phyloP scores from a whole-genome alignment of 768 basidiomycete genomes.

The Tulasnella calospora region DNA sequence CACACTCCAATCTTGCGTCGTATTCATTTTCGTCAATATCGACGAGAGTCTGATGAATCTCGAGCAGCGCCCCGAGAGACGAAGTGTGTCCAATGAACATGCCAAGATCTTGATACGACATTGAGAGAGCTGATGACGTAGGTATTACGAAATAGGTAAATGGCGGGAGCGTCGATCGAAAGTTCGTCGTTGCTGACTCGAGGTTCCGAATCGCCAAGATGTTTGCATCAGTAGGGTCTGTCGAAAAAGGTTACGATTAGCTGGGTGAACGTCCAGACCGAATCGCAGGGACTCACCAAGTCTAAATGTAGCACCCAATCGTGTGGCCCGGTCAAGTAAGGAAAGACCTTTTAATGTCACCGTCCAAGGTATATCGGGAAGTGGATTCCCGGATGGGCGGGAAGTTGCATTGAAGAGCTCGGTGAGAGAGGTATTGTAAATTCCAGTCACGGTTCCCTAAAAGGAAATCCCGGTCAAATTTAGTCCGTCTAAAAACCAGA shows the following conservation, averaged over 20 bases:
- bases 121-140: not conserved
- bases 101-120: not conserved
- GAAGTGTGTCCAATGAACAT: slow-evolving; percentile 1
- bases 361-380: not conserved
- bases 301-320: not conserved
- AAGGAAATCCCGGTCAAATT: not conserved
- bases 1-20: not conserved
- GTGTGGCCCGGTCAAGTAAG: not conserved
- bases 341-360: not conserved
- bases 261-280: no score
- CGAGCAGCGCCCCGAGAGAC: not conserved
- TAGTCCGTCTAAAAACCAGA: not conserved
- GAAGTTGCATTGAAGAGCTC: not conserved
- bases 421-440: not conserved
- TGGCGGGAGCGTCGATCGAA: not conserved
- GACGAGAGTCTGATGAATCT: slow-evolving; percentile 7
- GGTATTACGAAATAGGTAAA: not conserved
- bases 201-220: not conserved
- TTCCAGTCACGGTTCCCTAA: not conserved
- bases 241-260: no score
- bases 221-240: not conserved
- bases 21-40: slow-evolving; percentile 2
- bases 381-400: not conserved
- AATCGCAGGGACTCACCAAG: not conserved
- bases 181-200: not conserved